A percentile compares a stretch with the other conserved stretches of the same genome.
These are phyloP conservation scores for Cyclanthera cordifolia DNA, from an alignment of 306 rosid genomes.

Conservation along the genomic window DNA sequence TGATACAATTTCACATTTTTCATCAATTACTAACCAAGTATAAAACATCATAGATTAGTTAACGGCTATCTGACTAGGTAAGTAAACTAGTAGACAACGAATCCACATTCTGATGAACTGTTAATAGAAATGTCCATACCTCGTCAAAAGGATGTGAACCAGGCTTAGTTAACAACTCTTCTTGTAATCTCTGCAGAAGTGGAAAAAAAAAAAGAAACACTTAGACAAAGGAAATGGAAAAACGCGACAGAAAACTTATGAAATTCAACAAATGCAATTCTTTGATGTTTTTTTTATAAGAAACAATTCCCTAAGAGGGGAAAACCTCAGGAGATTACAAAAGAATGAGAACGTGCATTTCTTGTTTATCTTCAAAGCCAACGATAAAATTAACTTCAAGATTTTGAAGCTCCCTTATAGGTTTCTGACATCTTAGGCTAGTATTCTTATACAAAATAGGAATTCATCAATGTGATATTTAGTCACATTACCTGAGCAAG, in stretches of 20 bases:
- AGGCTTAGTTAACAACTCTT: slow-evolving; percentile 49
- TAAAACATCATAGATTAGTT: neutral
- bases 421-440: neutral
- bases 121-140: slow-evolving; percentile 32
- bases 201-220: slow-evolving; percentile 9
- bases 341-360: too few species aligned
- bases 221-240: neutral
- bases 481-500: slow-evolving; percentile 65
- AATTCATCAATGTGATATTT: neutral
- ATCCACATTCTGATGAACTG: slow-evolving; percentile 9
- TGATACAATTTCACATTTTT: neutral
- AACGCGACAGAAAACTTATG: neutral
- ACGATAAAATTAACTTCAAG: neutral
- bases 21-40: neutral
- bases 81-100: neutral
- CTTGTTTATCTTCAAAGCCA: neutral
- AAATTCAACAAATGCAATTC: neutral
- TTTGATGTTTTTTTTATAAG: too few species aligned
- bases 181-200: slow-evolving; percentile 55
- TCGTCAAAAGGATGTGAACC: slow-evolving; percentile 77
- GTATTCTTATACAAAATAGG: neutral
- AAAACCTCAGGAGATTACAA: too few species aligned
- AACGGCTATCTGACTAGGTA: neutral
- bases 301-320: too few species aligned
- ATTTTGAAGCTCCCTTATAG: neutral